Conservation (phyloP, 768 basidiomycete genomes). For the Termitomyces eurrhizus region DNA sequence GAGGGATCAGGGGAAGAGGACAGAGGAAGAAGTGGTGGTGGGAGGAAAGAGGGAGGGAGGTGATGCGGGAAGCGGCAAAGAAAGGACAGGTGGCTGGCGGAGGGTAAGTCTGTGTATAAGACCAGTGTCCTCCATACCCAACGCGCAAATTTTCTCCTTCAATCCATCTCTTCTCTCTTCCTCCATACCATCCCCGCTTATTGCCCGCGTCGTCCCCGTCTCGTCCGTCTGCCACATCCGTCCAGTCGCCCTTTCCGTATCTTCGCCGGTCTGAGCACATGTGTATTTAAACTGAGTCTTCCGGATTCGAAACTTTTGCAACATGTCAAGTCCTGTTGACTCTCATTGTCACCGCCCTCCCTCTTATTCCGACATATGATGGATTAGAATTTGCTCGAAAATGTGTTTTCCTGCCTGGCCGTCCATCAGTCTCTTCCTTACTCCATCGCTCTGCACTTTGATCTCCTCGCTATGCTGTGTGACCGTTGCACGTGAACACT, state of each 20-base stretch:
- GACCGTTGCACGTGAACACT: conserved; percentile 20
- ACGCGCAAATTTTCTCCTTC: conserved; percentile 8
- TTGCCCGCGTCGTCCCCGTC: background rate
- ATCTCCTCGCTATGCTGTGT: conserved; percentile 15
- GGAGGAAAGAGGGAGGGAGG: conserved; percentile 33
- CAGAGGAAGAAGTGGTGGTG: conserved; percentile 20
- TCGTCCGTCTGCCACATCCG: background rate
- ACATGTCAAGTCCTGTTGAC: conserved; percentile 4
- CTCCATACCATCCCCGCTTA: background rate
- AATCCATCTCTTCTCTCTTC: conserved; percentile 19
- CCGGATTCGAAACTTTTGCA: conserved; percentile 7
- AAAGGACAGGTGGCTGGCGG: conserved; percentile 63
- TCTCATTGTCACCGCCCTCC: background rate
- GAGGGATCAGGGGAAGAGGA: conserved; percentile 11
- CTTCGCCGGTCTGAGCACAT: conserved; percentile 11
- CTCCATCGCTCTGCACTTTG: conserved; percentile 11
- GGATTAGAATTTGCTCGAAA: background rate
- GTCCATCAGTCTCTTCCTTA: conserved; percentile 14
- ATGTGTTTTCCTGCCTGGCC: conserved; percentile 1
- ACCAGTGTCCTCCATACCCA: conserved; percentile 15
- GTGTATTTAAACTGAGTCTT: conserved; percentile 13
- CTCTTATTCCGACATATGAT: background rate
- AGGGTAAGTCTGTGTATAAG: conserved; percentile 42
- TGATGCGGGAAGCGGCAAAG: conserved; percentile 56
- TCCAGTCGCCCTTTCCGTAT: conserved; percentile 10